Evolutionary conservation across 345 rosid species (phyloP).

Genomic region (Heritiera littoralis): DNA sequence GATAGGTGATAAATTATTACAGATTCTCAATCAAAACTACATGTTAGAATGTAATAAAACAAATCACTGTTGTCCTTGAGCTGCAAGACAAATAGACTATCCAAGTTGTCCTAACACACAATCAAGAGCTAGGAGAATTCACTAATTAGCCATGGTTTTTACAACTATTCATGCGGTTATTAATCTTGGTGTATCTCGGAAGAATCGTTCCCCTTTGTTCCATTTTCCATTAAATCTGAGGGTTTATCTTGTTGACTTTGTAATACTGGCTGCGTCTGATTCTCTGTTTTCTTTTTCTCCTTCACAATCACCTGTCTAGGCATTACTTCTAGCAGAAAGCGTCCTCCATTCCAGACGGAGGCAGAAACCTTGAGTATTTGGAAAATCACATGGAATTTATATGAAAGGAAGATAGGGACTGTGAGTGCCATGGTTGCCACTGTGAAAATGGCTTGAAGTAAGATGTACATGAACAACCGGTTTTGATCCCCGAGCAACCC

Average conservation of each 20-base stretch:
- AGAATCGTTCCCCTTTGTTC: conserved; percentile 3
- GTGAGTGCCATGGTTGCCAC: conserved; percentile 95
- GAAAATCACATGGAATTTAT: conserved; percentile 63
- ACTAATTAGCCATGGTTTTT: neutral
- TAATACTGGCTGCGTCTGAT: conserved; percentile 23
- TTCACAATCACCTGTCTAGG: conserved; percentile 85
- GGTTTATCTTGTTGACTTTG: conserved; percentile 29
- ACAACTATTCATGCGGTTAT: neutral
- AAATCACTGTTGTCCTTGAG: neutral
- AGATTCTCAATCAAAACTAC: neutral
- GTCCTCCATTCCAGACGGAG: conserved; percentile 89
- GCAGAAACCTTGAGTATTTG: conserved; percentile 90
- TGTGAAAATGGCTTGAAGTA: conserved; percentile 75
- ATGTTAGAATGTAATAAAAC: neutral
- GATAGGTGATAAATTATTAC: neutral
- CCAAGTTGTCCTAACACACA: neutral
- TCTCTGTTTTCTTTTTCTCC: conserved; percentile 65
- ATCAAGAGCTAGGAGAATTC: neutral
- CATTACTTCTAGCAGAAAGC: conserved; percentile 86
- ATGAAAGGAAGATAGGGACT: conserved; percentile 85
- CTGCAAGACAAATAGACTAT: neutral
- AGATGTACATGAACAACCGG: conserved; percentile 74
- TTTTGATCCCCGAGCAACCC: conserved; percentile 89
- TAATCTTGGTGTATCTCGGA: conserved; percentile 12
- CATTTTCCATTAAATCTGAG: conserved; percentile 1